Evolutionary conservation across 768 basidiomycete species (phyloP).

Genomic region (Dendrothele bispora): DNA sequence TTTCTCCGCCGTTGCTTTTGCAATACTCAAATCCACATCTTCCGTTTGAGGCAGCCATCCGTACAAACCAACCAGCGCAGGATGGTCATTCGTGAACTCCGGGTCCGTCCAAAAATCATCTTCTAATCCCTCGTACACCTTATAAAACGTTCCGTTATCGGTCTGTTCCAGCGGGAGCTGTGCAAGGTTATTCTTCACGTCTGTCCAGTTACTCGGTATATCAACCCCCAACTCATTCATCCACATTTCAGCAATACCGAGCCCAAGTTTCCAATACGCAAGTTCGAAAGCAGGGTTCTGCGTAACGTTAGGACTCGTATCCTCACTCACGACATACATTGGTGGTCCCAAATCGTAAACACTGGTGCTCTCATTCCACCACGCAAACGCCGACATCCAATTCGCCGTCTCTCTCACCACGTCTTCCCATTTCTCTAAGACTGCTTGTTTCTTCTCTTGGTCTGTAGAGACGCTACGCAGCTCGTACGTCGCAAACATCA

Average conservation of each 20-base stretch:
- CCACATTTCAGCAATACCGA: conserved; percentile 50
- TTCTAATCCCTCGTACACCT: conserved; percentile 56
- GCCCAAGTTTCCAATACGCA: conserved; percentile 55
- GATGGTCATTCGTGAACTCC: conserved; percentile 56
- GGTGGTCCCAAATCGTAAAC: conserved; percentile 61
- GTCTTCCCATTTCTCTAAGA: conserved; percentile 49
- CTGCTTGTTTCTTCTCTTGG: too few species aligned
- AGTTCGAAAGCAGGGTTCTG: conserved; percentile 59
- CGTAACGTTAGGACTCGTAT: conserved; percentile 54
- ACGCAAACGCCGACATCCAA: conserved; percentile 61
- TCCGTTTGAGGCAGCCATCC: conserved; percentile 58
- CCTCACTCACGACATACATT: conserved; percentile 56
- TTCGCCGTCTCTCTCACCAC: conserved; percentile 55
- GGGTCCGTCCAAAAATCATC: conserved; percentile 52
- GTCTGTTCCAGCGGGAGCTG: conserved; percentile 48
- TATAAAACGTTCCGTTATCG: conserved; percentile 49
- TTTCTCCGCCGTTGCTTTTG: conserved; percentile 50
- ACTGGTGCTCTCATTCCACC: conserved; percentile 45
- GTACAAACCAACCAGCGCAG: conserved; percentile 52
- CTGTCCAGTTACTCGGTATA: conserved; percentile 41
- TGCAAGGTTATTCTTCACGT: conserved; percentile 46
- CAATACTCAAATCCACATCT: conserved; percentile 45
- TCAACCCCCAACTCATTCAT: conserved; percentile 41
- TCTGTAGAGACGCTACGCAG: conserved; percentile 46
- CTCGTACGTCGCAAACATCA: conserved; percentile 58